Percentiles rank a stretch among this genome's conserved stretches.
Conservation (phyloP, 1,139 yeast species). For the Kodamaea anthophila region DNA sequence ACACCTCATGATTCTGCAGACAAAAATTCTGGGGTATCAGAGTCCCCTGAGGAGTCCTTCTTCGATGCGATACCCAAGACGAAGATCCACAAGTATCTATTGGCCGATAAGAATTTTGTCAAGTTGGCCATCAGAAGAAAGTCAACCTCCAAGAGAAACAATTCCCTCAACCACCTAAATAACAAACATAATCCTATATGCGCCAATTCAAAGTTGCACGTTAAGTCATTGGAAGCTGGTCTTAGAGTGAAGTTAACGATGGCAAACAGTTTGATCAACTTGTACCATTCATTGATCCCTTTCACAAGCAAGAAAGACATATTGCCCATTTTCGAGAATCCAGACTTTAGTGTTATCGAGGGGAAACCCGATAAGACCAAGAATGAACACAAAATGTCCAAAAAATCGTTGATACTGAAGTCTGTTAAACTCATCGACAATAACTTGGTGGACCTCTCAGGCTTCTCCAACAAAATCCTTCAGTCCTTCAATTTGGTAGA, state of each 20-base stretch:
- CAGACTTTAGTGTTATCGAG: slow-evolving; percentile 5
- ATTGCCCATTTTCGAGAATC: slow-evolving; percentile 8
- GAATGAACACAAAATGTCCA: slow-evolving; percentile 13
- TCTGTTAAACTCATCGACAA: slow-evolving; percentile 31
- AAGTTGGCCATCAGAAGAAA: slow-evolving; percentile 38
- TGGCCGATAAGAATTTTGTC: slow-evolving; percentile 22
- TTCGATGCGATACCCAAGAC: slow-evolving; percentile 10
- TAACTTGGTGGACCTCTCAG: slow-evolving; percentile 29
- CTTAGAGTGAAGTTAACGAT: slow-evolving; percentile 43
- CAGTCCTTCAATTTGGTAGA: slow-evolving; percentile 19
- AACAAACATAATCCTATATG: no score
- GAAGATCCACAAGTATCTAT: slow-evolving; percentile 18
- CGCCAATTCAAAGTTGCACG: slow-evolving; percentile 34
- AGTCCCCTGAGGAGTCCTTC: neutral
- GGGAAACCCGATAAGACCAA: slow-evolving; percentile 14
- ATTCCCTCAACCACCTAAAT: neutral
- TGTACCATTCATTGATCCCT: slow-evolving; percentile 42
- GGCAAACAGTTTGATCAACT: slow-evolving; percentile 36
- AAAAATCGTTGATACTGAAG: slow-evolving; percentile 14
- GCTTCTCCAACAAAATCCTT: slow-evolving; percentile 30
- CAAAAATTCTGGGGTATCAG: neutral
- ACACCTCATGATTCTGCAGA: slow-evolving; percentile 1
- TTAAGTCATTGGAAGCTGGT: slow-evolving; percentile 49
- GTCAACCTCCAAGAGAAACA: slow-evolving; percentile 16
- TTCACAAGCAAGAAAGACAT: slow-evolving; percentile 17